phyloP scores from a whole-genome alignment of 305 asterid genomes.

The Rubia peregrina region DNA sequence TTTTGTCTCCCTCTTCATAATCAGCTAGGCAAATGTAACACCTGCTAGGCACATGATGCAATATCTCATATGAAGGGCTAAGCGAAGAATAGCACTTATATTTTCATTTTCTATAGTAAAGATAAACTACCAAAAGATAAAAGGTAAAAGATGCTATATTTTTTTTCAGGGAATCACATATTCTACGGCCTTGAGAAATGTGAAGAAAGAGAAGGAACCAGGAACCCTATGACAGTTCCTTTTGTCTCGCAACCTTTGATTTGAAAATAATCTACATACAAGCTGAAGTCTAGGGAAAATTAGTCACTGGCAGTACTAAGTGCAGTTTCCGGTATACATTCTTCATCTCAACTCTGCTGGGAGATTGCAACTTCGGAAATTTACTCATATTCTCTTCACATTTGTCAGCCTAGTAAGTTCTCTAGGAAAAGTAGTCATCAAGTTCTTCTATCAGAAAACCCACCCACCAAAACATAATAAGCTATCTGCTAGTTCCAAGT shows the following conservation, averaged over 20 bases:
- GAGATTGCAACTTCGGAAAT: background rate
- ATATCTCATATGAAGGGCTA: background rate
- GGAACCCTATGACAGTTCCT: background rate
- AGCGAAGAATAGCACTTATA: no score
- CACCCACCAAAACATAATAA: background rate
- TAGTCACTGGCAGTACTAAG: background rate
- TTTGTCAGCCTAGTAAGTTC: background rate
- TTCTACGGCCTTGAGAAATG: background rate
- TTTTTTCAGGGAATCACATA: background rate
- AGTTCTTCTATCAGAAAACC: background rate
- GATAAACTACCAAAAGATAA: background rate
- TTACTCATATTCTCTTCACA: background rate
- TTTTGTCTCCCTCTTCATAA: conserved; percentile 75
- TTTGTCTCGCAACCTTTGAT: background rate
- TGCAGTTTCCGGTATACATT: background rate
- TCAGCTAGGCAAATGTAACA: conserved; percentile 86
- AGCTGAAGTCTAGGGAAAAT: background rate
- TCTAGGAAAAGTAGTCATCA: background rate
- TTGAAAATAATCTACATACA: background rate
- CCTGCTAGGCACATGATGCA: conserved; percentile 34
- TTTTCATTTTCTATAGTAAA: background rate
- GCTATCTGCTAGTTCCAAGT: conserved; percentile 6
- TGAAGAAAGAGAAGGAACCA: background rate
- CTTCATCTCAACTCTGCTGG: background rate
- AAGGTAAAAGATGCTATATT: background rate